These are phyloP conservation scores for Elymus sibiricus DNA, from an alignment of 176 grass and related monocot species.

Conservation along the genomic window DNA sequence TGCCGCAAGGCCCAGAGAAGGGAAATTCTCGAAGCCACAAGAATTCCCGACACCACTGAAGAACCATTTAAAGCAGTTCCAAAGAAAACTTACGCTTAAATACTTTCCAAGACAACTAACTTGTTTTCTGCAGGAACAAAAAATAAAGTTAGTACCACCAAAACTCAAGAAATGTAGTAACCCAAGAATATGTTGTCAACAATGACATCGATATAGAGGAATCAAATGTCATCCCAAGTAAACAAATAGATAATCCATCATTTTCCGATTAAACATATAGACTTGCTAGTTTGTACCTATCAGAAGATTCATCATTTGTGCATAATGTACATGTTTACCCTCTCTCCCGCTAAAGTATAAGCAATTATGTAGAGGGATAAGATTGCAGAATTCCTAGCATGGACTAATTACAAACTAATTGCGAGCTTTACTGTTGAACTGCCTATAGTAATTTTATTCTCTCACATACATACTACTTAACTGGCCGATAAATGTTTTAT, in stretches of 20 bases:
- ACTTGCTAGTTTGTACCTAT: not conserved
- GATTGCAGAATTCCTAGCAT: not conserved
- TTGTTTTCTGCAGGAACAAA: conserved; percentile 61
- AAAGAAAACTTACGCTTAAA: conserved; percentile 82
- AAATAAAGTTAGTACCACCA: not conserved
- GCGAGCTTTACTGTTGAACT: not conserved
- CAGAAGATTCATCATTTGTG: not conserved
- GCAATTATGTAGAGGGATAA: not conserved
- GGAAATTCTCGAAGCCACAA: conserved; percentile 81
- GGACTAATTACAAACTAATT: not conserved
- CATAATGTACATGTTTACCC: not conserved
- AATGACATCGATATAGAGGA: not conserved
- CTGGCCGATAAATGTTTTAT: not conserved
- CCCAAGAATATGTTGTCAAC: not conserved
- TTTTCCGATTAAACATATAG: not conserved
- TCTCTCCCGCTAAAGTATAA: not conserved
- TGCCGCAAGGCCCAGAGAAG: conserved; percentile 61
- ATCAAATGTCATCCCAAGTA: not conserved
- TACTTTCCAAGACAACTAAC: conserved; percentile 83
- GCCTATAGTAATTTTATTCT: not conserved
- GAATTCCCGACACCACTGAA: conserved; percentile 76
- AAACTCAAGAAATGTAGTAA: not conserved
- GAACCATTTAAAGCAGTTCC: conserved; percentile 97
- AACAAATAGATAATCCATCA: not conserved
- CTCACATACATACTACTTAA: not conserved